phyloP scores from a whole-genome alignment of 2,329 filamentous ascomycete genomes.

The Colletotrichum karsti region DNA sequence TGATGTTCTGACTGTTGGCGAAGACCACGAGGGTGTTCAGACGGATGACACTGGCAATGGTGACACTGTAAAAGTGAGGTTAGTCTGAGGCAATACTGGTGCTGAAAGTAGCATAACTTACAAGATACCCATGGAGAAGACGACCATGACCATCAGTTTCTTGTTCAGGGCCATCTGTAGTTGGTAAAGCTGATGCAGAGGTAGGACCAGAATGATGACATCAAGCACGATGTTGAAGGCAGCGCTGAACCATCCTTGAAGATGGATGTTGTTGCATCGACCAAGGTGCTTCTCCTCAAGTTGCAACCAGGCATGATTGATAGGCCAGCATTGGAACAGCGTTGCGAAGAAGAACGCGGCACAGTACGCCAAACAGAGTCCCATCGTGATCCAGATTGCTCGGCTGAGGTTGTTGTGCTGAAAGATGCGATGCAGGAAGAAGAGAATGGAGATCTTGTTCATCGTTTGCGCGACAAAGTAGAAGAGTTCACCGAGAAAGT shows the following conservation, averaged over 20 bases:
- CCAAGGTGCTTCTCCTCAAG: neutral
- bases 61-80: neutral
- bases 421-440: conserved; percentile 42
- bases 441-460: conserved; percentile 40
- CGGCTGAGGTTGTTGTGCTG: conserved; percentile 20
- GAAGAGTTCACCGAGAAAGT: conserved; percentile 39
- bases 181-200: conserved; percentile 27
- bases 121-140: conserved; percentile 33
- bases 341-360: conserved; percentile 12
- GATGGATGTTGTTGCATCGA: conserved; percentile 7
- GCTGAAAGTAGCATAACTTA: neutral
- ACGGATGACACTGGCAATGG: conserved; percentile 4
- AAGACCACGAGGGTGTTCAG: conserved; percentile 5
- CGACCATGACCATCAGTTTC: conserved; percentile 28
- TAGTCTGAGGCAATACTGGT: neutral
- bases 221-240: conserved; percentile 33
- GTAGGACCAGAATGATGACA: conserved; percentile 31
- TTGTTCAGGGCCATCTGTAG: conserved; percentile 31
- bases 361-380: neutral
- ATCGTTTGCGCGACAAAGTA: conserved; percentile 40
- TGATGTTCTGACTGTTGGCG: conserved; percentile 3
- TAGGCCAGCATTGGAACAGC: conserved; percentile 12
- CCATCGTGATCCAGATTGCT: conserved; percentile 8
- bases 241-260: conserved; percentile 9
- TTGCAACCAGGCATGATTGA: conserved; percentile 10